phyloP scores from a whole-genome alignment of 1,284 basidiomycete genomes.

The Trichosporon sp. region DNA sequence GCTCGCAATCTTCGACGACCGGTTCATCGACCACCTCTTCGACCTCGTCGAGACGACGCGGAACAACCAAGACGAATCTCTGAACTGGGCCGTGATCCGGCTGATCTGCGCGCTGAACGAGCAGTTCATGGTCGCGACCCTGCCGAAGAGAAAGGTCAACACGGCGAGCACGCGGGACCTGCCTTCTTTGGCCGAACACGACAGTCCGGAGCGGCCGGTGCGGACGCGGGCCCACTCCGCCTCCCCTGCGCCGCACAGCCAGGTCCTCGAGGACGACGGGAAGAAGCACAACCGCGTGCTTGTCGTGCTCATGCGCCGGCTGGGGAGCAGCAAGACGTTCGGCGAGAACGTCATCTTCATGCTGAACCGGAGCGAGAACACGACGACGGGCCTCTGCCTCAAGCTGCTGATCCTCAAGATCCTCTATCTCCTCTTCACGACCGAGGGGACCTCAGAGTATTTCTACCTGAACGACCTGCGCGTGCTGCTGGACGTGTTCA shows the following conservation, averaged over 20 bases:
- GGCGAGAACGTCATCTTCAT: conserved; percentile 99
- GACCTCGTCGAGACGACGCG: conserved; percentile 92
- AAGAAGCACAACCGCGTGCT: conserved; percentile 72
- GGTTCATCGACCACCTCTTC: conserved; percentile 87
- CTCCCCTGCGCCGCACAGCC: conserved; percentile 5
- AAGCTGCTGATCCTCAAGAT: conserved; percentile 93
- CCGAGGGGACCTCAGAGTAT: conserved; percentile 87
- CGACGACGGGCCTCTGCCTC: conserved; percentile 89
- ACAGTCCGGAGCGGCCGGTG: background rate
- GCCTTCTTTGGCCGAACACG: background rate
- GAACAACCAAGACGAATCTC: conserved; percentile 81
- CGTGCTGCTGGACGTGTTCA: conserved; percentile 94
- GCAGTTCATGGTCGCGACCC: conserved; percentile 88
- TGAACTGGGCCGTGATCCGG: conserved; percentile 93
- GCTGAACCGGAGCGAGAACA: conserved; percentile 87
- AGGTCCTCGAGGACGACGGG: conserved; percentile 46
- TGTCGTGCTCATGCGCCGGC: conserved; percentile 75
- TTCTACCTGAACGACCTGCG: conserved; percentile 98
- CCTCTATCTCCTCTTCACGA: conserved; percentile 92
- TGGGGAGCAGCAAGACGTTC: conserved; percentile 87
- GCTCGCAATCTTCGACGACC: conserved; percentile 71
- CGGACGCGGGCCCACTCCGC: conserved; percentile 24
- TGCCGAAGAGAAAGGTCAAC: conserved; percentile 41
- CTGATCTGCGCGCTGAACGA: conserved; percentile 93
- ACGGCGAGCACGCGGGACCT: conserved; percentile 42